Base-by-base conservation (phyloP, 352 stramenopile species). In the Globisporangium uncinulatum region DNA sequence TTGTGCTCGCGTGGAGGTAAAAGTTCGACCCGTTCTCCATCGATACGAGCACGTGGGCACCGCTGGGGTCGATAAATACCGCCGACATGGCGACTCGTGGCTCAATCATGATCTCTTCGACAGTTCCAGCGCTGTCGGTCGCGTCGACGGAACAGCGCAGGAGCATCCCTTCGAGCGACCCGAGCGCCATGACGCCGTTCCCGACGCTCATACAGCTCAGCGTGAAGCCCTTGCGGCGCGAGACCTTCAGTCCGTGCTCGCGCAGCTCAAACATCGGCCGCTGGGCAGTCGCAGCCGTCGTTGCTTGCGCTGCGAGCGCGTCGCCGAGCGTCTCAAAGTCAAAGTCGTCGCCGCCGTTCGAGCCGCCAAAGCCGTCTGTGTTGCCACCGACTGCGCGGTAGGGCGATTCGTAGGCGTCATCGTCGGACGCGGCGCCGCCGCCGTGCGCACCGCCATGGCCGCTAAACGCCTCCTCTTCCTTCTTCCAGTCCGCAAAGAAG, bases 21-120 rank as follows among this genome's bases (percentile, higher is more conserved):
- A 91, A 95, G 54, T 95, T 95, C 6, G 76, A 80, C 13, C 86
- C 86, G 59, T 93, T 95, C 51, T 95, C 86, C 83, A 95, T 90
- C 0, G 82, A 93, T 24, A 95, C 73, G 42, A 95, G 58, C 60
- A 90, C 57, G 54, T 95, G 86, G 31, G 77, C 66, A 15, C 86
- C 86, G 31, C 79, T 95, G 1, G 86, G 86, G 56, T 95, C 86
- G 11, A 95, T 73, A 41, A 91, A 92, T 47, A 94, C 74, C 10
- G 77, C 79, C 31, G 77, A 53, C 78, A 95, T 92, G 51, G 80
- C 83, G 9, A 93, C 81, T 54, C 82, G 85, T 39, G 86, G 83
- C 62, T 95, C 86, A 56, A 95, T 92, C 79, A 89, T 91, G 67
- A 95, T 94, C 65, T 95, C 86, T 57, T 95, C 86, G 36, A 95